Percentiles rank a stretch among this genome's conserved stretches.
phyloP scores from a whole-genome alignment of 176 grass and related monocot genomes.

The Triticum aestivum region IWGSC_CS_RefSeq_v2.1 NC_057794.1:489806517-489807016 shows the following conservation, averaged over 20 bases:
- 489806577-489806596: background rate
- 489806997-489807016: no score
- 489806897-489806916: background rate
- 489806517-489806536: background rate
- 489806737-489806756: background rate
- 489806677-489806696: background rate
- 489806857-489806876: slow-evolving; percentile 3
- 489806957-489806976: no score
- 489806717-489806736: background rate
- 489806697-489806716: background rate
- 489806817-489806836: background rate
- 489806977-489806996: no score
- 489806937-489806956: background rate
- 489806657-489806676: background rate
- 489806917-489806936: slow-evolving; percentile 16
- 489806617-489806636: background rate
- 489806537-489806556: background rate
- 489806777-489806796: background rate
- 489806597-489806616: background rate
- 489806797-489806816: background rate
- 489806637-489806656: background rate
- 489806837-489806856: background rate
- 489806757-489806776: background rate
- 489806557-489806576: background rate
- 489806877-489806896: background rate